Base-by-base conservation (phyloP, 2,329 filamentous ascomycete species). In the Pseudogymnoascus sp. region DNA sequence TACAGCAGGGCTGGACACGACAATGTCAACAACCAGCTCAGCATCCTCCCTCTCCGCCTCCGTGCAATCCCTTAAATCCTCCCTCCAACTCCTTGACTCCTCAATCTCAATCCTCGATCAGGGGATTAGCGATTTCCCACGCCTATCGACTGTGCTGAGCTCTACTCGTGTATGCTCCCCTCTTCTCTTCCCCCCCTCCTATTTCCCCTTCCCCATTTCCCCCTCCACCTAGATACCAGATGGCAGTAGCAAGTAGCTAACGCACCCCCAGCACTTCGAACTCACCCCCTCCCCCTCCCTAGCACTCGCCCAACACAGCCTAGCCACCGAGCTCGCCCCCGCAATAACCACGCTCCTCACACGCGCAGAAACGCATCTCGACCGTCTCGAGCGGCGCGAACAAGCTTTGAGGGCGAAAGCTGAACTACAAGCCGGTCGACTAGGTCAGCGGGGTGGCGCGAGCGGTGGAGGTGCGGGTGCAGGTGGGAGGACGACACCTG, bases 301-400 rank as follows among this genome's bases (percentile, higher is more conserved):
- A 14, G 80, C 80, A 66, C 77, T 83, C 68, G 88, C 88, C 0
- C 88, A 90, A 77, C 80, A 83, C 67, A 79, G 84, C 28, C 80
- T 90, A 11, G 81, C 87, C 62, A 84, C 85, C 62, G 87, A 90
- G 72, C 88, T 90, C 67, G 82, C 83, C n/a, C 88, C 88, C n/a
- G 88, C 89, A 74, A 85, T 90, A 68, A 78, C 82, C 60, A 83
- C 81, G 60, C 81, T 90, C 1, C 80, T 90, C 19, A 77, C 79
- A 4, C 81, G 87, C 62, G 84, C 87, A 6, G 82, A 85, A 63
- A 82, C 83, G 66, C 82, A 90, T 67, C 79, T 90, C 14, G 84
- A 88, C 68, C 87, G 86, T 68, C 81, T 90, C 16, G 84, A 85
- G 54, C 81, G 88, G 4, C 83, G 87, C 65, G 86, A 90, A 72